Evolutionary conservation across 2,329 filamentous ascomycete genomes (phyloP).

Genomic region (Talaromyces funiculosus): DNA sequence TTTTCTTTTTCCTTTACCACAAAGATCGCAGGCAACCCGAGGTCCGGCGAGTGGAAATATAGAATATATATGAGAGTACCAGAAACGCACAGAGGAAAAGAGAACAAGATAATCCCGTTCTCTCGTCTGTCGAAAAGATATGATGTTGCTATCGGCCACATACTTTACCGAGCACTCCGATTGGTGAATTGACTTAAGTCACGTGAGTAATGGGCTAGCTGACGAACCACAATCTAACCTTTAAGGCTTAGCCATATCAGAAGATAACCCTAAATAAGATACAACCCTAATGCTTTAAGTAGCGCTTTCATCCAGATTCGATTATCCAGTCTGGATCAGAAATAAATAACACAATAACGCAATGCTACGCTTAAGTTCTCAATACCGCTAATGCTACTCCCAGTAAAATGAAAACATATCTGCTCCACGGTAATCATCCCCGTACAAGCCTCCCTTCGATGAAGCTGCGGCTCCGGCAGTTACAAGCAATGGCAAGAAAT

Average conservation of each 20-base stretch:
- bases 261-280: background rate
- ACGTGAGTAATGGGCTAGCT: background rate
- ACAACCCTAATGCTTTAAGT: background rate
- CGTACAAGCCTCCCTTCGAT: slow-evolving; percentile 8
- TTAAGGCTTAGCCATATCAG: background rate
- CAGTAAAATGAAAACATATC: slow-evolving; percentile 14
- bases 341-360: background rate
- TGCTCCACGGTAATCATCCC: slow-evolving; percentile 3
- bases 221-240: background rate
- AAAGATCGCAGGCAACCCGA: no score
- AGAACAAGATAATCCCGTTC: background rate
- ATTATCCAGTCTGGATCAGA: background rate
- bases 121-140: background rate
- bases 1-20: no score
- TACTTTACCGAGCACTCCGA: background rate
- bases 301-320: background rate
- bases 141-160: background rate
- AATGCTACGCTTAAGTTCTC: background rate
- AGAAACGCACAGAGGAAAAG: background rate
- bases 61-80: background rate
- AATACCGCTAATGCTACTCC: background rate
- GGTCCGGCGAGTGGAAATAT: background rate
- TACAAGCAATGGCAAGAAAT: slow-evolving; percentile 15
- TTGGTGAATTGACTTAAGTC: background rate
- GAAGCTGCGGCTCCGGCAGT: slow-evolving; percentile 8